These are phyloP conservation scores for Neoscytalidium dimidiatum DNA, from an alignment of 2,329 filamentous ascomycete species.

Conservation along the genomic window DNA sequence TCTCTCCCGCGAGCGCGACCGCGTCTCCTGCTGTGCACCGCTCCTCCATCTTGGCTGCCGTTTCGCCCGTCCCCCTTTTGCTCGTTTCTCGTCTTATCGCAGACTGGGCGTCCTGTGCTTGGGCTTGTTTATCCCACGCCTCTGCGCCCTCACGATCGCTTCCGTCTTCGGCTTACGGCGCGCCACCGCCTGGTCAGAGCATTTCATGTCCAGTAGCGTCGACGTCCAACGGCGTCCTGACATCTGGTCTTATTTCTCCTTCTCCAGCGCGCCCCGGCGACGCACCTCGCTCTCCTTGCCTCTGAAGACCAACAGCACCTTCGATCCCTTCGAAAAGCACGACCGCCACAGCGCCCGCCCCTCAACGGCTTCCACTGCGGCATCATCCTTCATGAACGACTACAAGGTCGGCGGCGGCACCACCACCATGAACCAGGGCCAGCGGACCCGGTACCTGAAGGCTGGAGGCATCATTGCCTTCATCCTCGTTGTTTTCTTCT, in stretches of 20 bases:
- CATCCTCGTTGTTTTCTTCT: conserved; percentile 59
- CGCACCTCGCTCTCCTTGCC: conserved; percentile 54
- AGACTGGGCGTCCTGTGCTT: background rate
- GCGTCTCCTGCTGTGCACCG: background rate
- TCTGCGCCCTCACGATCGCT: conserved; percentile 19
- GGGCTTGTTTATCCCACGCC: background rate
- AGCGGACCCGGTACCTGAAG: conserved; percentile 63
- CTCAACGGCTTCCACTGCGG: conserved; percentile 32
- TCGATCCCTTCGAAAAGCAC: conserved; percentile 50
- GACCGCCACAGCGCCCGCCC: conserved; percentile 40
- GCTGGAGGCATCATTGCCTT: conserved; percentile 61
- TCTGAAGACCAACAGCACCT: conserved; percentile 35
- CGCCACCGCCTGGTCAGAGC: conserved; percentile 19
- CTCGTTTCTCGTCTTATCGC: background rate
- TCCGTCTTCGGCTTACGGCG: conserved; percentile 16
- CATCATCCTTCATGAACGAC: conserved; percentile 44
- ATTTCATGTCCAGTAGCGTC: conserved; percentile 58
- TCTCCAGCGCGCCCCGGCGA: conserved; percentile 52
- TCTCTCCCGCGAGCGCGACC: background rate
- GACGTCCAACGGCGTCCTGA: conserved; percentile 51
- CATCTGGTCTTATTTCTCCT: conserved; percentile 57
- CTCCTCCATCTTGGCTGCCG: background rate
- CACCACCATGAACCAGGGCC: conserved; percentile 59
- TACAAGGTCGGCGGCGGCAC: conserved; percentile 42
- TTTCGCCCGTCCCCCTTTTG: background rate